Conservation (phyloP, 2,329 filamentous ascomycete species). For the Apiospora aurea region DNA sequence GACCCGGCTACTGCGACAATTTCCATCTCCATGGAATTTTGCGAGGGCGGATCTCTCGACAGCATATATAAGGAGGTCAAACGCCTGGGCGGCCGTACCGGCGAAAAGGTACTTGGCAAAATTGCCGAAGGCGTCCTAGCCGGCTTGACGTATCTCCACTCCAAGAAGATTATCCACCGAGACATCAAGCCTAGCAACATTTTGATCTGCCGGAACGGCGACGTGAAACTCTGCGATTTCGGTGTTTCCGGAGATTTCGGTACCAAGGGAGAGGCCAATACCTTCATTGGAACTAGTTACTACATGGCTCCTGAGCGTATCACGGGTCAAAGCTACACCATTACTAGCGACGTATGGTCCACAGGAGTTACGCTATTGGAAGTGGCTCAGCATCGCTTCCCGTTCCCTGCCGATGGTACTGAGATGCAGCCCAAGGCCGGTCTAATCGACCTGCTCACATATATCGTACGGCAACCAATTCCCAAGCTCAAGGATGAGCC, state of each 20-base stretch:
- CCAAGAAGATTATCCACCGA: constrained; percentile 96
- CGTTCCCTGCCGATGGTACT: constrained; percentile 95
- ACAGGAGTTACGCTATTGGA: constrained; percentile 96
- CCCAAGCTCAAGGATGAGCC: constrained; percentile 96
- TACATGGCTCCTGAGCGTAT: constrained; percentile 99
- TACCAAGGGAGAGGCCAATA: constrained; percentile 97
- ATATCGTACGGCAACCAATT: constrained; percentile 95
- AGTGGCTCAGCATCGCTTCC: constrained; percentile 98
- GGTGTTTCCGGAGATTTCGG: constrained; percentile 97
- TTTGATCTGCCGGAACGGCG: constrained; percentile 86
- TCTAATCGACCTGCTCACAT: constrained; percentile 93
- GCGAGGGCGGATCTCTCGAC: constrained; percentile 94
- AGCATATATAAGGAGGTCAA: constrained; percentile 98
- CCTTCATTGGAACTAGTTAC: constrained; percentile 97
- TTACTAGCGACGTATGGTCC: constrained; percentile 98
- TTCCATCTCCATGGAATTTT: constrained; percentile 99
- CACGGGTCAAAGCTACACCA: constrained; percentile 96
- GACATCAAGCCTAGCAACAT: constrained; percentile 99
- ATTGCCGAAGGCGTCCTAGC: constrained; percentile 94
- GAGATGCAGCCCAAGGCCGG: constrained; percentile 94
- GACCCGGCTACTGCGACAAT: constrained; percentile 96
- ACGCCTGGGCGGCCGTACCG: constrained; percentile 90
- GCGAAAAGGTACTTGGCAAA: constrained; percentile 96
- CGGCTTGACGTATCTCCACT: constrained; percentile 92
- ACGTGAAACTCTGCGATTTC: constrained; percentile 98